Evolutionary conservation across 2,329 filamentous ascomycete species (phyloP).

Genomic region (Rhynchosporium agropyri): DNA sequence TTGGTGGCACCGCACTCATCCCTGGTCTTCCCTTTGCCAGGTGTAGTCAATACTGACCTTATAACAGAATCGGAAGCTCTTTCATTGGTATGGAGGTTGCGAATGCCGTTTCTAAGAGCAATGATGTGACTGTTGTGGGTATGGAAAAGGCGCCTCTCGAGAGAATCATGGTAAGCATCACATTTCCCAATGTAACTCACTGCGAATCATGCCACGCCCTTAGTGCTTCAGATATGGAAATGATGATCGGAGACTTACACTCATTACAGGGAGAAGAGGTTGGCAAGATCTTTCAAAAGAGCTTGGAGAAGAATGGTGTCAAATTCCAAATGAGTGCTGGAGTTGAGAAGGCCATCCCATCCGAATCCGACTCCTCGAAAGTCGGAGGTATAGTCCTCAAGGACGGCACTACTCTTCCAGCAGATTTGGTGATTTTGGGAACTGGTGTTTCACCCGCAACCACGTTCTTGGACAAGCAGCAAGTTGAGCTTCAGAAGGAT

Average conservation of each 20-base stretch:
- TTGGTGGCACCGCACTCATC: conserved; percentile 95
- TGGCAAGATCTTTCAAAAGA: conserved; percentile 76
- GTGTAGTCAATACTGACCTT: not conserved
- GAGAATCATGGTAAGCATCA: conserved; percentile 56
- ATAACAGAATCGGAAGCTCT: conserved; percentile 69
- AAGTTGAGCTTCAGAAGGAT: conserved; percentile 74
- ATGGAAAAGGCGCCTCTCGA: conserved; percentile 87
- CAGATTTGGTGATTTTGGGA: conserved; percentile 89
- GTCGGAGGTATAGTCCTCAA: conserved; percentile 83
- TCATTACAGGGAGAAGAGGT: conserved; percentile 65
- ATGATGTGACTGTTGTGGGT: conserved; percentile 83
- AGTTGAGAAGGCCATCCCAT: conserved; percentile 82
- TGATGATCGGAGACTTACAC: not conserved
- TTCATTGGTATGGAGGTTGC: conserved; percentile 99
- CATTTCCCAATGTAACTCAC: not conserved
- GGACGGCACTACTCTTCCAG: conserved; percentile 80
- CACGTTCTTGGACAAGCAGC: conserved; percentile 74
- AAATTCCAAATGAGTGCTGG: conserved; percentile 82
- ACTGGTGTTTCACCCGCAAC: conserved; percentile 88
- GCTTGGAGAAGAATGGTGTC: conserved; percentile 82
- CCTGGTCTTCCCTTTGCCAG: conserved; percentile 85
- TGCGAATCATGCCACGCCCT: too few species aligned
- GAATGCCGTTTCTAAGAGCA: conserved; percentile 76
- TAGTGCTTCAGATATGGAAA: not conserved
- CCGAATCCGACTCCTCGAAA: conserved; percentile 64